Evolutionary conservation across 1,139 yeast genomes (phyloP).

Genomic region (Zygosaccharomyces pseudobailii): DNA sequence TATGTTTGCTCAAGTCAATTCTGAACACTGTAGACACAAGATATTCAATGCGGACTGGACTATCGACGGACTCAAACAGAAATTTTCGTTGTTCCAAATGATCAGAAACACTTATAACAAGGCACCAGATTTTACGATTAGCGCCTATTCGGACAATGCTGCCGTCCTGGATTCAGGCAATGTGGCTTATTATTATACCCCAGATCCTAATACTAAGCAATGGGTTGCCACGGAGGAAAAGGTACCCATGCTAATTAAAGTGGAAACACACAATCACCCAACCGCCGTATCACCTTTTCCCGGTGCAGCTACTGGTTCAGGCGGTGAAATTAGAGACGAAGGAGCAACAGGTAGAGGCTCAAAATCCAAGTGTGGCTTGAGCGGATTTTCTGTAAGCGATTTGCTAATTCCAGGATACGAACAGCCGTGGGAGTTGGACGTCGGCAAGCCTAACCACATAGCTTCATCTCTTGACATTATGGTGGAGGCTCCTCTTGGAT

Average conservation of each 20-base stretch:
- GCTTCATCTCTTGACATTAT: constrained; percentile 91
- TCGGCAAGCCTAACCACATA: constrained; percentile 91
- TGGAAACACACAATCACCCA: constrained; percentile 98
- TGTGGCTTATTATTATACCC: constrained; percentile 70
- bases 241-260: constrained; percentile 88
- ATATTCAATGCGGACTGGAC: constrained; percentile 99
- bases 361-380: constrained; percentile 90
- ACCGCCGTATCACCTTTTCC: constrained; percentile 99
- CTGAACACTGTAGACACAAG: constrained; percentile 99
- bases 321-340: constrained; percentile 99
- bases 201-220: constrained; percentile 63
- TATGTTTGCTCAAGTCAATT: constrained; percentile 99
- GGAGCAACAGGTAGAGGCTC: constrained; percentile 99
- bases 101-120: constrained; percentile 86
- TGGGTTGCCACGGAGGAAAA: constrained; percentile 74
- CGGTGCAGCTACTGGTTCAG: constrained; percentile 99
- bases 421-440: constrained; percentile 89
- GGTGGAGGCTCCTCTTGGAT: constrained; percentile 96
- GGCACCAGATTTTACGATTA: constrained; percentile 76
- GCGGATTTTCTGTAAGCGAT: constrained; percentile 92
- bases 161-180: constrained; percentile 87
- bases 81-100: constrained; percentile 82
- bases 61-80: constrained; percentile 75
- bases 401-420: constrained; percentile 75
- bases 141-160: constrained; percentile 97